Evolutionary conservation across 2,329 filamentous ascomycete species (phyloP).

Genomic region (Graphilbum ipis-grandicollis): DNA sequence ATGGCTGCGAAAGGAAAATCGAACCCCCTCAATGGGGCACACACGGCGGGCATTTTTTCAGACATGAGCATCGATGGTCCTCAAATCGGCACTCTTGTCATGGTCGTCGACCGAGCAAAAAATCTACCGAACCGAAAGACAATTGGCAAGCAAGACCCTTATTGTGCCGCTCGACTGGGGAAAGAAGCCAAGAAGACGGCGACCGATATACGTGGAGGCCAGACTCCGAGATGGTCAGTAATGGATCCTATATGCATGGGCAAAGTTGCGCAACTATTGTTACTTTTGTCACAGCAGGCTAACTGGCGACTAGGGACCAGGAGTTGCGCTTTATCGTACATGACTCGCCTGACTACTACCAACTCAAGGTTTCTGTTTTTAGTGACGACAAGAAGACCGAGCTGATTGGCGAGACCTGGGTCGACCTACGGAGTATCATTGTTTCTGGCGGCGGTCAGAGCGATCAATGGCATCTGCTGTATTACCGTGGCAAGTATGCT

Average conservation of each 20-base stretch:
- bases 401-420: constrained; percentile 84
- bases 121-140: constrained; percentile 93
- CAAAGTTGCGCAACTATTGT: background rate
- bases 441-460: constrained; percentile 78
- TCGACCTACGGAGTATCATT: constrained; percentile 67
- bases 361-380: constrained; percentile 88
- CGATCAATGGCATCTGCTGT: constrained; percentile 80
- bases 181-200: constrained; percentile 97
- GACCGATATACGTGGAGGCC: constrained; percentile 83
- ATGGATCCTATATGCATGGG: background rate
- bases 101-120: constrained; percentile 86
- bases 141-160: constrained; percentile 97
- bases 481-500: constrained; percentile 84
- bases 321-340: constrained; percentile 92
- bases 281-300: background rate
- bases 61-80: constrained; percentile 90
- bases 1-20: constrained; percentile 37
- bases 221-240: constrained; percentile 83
- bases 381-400: constrained; percentile 98
- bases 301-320: constrained; percentile 55
- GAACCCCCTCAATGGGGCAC: constrained; percentile 43
- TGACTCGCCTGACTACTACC: constrained; percentile 91
- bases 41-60: constrained; percentile 85
- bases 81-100: constrained; percentile 79
- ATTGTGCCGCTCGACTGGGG: constrained; percentile 80